These are phyloP conservation scores for Paraleonurus japonicus DNA, from an alignment of 257 asterid species.

Conservation along the genomic window DNA sequence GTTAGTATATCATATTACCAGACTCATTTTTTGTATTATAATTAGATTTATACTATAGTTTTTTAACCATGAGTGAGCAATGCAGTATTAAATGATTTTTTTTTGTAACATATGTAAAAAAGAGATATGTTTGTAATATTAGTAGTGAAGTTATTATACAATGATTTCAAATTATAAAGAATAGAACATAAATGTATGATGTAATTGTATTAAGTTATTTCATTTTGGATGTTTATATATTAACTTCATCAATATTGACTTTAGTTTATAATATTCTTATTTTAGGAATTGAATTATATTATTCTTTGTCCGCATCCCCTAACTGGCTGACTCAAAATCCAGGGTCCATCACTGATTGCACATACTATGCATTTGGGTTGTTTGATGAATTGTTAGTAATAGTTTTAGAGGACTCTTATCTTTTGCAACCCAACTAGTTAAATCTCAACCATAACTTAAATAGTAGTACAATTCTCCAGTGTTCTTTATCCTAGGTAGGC, in stretches of 20 bases:
- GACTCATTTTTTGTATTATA: not conserved
- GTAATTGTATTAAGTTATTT: not conserved
- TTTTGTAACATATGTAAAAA: not conserved
- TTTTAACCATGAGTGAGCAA: not conserved
- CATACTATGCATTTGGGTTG: slow-evolving; percentile 11
- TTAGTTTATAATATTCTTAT: not conserved
- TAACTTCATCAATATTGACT: not conserved
- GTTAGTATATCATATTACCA: not conserved
- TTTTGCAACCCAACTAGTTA: not conserved
- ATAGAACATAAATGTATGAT: not conserved
- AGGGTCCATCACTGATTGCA: not conserved
- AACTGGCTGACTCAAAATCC: not conserved
- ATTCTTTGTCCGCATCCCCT: not conserved
- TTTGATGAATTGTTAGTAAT: slow-evolving; percentile 10
- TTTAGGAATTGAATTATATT: too few relatives aligned
- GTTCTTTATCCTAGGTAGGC: not conserved
- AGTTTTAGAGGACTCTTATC: not conserved
- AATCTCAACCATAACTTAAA: not conserved
- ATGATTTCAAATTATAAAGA: not conserved
- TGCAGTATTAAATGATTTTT: too few relatives aligned
- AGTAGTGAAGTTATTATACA: not conserved
- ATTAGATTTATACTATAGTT: too few relatives aligned
- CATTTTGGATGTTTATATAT: not conserved
- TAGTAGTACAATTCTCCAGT: not conserved
- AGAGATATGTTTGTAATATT: not conserved